Percentiles rank a stretch among this genome's conserved stretches.
phyloP scores from a whole-genome alignment of 345 rosid genomes.

The Eucalyptus curtisii region DNA sequence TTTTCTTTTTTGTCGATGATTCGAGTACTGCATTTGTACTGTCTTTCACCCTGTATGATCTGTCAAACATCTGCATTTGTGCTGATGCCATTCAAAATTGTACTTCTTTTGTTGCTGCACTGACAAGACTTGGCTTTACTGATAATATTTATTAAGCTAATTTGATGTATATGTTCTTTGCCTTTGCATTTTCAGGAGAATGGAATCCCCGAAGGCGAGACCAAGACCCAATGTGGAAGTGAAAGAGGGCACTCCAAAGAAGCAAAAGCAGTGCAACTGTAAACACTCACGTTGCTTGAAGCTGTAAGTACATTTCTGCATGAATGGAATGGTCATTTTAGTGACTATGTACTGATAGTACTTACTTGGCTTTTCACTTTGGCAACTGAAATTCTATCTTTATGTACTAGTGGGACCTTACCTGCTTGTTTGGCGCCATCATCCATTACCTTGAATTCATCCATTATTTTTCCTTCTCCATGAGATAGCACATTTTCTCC shows the following conservation, averaged over 20 bases:
- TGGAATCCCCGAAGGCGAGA: slow-evolving; percentile 79
- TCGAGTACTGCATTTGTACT: not conserved
- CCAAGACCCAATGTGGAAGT: slow-evolving; percentile 48
- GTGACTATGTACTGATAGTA: not conserved
- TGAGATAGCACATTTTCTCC: not conserved
- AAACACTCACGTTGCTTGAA: slow-evolving; percentile 97
- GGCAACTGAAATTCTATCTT: not conserved
- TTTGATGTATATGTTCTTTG: not conserved
- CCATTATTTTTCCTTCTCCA: not conserved
- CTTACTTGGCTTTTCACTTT: not conserved
- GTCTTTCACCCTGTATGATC: not conserved
- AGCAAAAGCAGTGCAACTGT: slow-evolving; percentile 95
- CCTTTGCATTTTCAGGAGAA: slow-evolving; percentile 31
- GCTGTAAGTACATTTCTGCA: slow-evolving; percentile 41
- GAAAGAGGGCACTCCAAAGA: slow-evolving; percentile 90
- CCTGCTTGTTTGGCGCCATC: not conserved
- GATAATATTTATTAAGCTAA: not conserved
- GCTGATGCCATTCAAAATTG: not conserved
- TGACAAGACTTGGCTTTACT: not conserved
- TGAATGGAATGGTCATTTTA: not conserved
- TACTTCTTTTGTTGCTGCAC: not conserved
- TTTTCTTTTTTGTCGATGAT: not conserved
- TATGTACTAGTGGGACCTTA: not conserved
- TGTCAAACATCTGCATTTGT: not conserved
- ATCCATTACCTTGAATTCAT: not conserved